Evolutionary conservation across 139 green algal genomes (phyloP).

Genomic region (Chlorella sp.): DNA sequence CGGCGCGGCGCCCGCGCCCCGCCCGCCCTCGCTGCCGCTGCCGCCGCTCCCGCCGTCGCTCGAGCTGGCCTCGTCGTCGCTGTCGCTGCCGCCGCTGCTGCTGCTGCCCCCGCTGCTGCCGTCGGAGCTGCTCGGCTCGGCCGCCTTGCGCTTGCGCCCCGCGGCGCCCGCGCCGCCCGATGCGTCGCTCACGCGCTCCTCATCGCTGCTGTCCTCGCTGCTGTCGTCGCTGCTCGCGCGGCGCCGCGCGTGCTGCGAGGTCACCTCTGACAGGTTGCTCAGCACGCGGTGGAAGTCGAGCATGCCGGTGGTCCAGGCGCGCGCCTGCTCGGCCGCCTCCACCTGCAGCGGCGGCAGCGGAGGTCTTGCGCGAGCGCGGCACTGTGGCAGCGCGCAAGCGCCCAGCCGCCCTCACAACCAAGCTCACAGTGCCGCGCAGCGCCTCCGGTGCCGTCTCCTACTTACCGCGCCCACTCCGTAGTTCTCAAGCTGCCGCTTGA

Average conservation of each 20-base stretch:
- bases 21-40: not conserved
- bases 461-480: constrained; percentile 71
- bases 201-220: constrained; percentile 21
- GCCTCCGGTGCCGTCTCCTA: no score
- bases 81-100: not conserved
- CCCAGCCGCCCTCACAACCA: no score
- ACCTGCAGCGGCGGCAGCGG: no score
- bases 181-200: not conserved
- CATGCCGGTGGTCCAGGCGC: constrained; percentile 79
- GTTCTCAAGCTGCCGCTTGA: constrained; percentile 86
- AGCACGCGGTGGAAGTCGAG: constrained; percentile 73
- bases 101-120: constrained; percentile 19
- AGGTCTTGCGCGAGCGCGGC: no score
- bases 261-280: constrained; percentile 68
- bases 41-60: not conserved
- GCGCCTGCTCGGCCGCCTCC: constrained; percentile 43
- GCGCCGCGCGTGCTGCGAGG: constrained; percentile 28
- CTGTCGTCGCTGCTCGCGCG: constrained; percentile 18
- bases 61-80: not conserved
- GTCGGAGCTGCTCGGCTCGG: constrained; percentile 20
- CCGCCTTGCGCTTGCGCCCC: constrained; percentile 3
- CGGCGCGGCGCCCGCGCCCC: not conserved
- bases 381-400: no score
- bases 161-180: not conserved
- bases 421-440: no score